Conservation (phyloP, 2,329 filamentous ascomycete species). For the Cryphonectria carpinicola region DNA sequence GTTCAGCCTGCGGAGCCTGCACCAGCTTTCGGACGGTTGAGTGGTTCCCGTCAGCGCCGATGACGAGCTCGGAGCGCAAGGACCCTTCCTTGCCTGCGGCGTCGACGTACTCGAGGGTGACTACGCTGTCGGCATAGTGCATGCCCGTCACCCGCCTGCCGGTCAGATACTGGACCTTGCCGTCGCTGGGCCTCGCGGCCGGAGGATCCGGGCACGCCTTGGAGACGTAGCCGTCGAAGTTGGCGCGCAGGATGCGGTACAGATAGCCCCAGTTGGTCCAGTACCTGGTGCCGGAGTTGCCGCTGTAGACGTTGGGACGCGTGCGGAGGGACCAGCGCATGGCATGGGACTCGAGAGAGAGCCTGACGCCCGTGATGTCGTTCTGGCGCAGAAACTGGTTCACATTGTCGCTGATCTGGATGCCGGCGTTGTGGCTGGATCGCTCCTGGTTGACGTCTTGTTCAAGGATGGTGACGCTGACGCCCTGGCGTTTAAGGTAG, state of each 20-base stretch:
- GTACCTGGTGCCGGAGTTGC: slow-evolving; percentile 34
- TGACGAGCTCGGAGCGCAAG: slow-evolving; percentile 41
- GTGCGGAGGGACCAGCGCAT: slow-evolving; percentile 29
- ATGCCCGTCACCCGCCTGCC: slow-evolving; percentile 33
- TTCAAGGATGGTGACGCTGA: slow-evolving; percentile 43
- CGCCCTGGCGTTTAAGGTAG: slow-evolving; percentile 40
- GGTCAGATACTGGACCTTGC: slow-evolving; percentile 31
- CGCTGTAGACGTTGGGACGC: slow-evolving; percentile 19
- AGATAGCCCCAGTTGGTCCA: slow-evolving; percentile 48
- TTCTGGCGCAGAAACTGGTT: slow-evolving; percentile 41
- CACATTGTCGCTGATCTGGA: slow-evolving; percentile 41
- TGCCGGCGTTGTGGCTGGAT: slow-evolving; percentile 46
- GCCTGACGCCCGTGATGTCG: slow-evolving; percentile 36
- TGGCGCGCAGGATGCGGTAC: slow-evolving; percentile 44
- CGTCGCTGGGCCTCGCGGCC: slow-evolving; percentile 28
- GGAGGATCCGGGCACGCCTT: slow-evolving; percentile 33
- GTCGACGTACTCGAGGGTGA: slow-evolving; percentile 33
- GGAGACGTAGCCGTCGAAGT: slow-evolving; percentile 42
- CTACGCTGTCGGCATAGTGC: slow-evolving; percentile 19
- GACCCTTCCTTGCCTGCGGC: slow-evolving; percentile 33
- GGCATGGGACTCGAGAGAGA: slow-evolving; percentile 21
- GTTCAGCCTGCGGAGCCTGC: slow-evolving; percentile 23
- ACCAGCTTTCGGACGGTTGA: slow-evolving; percentile 37
- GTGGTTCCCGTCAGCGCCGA: slow-evolving; percentile 39
- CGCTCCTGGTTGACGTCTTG: slow-evolving; percentile 41